Conservation (phyloP, 768 basidiomycete species). For the Phlebiopsis flavidoalba region DNA sequence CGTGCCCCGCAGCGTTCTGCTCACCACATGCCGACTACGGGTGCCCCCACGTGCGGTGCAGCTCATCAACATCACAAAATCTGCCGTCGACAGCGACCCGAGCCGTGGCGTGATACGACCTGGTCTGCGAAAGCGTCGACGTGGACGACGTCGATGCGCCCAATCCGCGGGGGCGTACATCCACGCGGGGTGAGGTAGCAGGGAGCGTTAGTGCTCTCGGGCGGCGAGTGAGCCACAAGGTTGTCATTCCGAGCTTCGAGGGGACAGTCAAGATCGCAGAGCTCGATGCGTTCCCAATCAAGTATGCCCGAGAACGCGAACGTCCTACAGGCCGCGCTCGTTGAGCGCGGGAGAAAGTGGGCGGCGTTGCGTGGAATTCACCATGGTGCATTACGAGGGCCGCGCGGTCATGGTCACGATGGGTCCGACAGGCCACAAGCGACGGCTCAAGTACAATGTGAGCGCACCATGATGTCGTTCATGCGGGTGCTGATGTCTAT, state of each 20-base stretch:
- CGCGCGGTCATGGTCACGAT: no score
- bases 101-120: constrained; percentile 36
- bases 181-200: no score
- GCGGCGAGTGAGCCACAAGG: constrained; percentile 26
- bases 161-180: no score
- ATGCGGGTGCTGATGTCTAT: no score
- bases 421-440: no score
- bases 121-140: constrained; percentile 48
- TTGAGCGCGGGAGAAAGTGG: constrained; percentile 52
- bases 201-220: no score
- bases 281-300: constrained; percentile 48
- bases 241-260: constrained; percentile 36
- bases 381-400: constrained; percentile 52
- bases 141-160: no score
- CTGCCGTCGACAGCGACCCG: constrained; percentile 20
- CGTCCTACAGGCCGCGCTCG: constrained; percentile 32
- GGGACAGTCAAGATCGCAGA: constrained; percentile 46
- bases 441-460: constrained; percentile 41
- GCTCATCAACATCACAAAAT: constrained; percentile 34
- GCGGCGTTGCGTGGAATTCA: constrained; percentile 42
- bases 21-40: constrained; percentile 48
- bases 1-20: constrained; percentile 46
- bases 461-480: no score
- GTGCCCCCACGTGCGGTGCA: constrained; percentile 46
- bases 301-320: constrained; percentile 39